Percentiles rank a stretch among this genome's conserved stretches.
These are phyloP conservation scores for Lipomyces yamanashiensis DNA, from an alignment of 805 yeast species.

Conservation along the genomic window DNA sequence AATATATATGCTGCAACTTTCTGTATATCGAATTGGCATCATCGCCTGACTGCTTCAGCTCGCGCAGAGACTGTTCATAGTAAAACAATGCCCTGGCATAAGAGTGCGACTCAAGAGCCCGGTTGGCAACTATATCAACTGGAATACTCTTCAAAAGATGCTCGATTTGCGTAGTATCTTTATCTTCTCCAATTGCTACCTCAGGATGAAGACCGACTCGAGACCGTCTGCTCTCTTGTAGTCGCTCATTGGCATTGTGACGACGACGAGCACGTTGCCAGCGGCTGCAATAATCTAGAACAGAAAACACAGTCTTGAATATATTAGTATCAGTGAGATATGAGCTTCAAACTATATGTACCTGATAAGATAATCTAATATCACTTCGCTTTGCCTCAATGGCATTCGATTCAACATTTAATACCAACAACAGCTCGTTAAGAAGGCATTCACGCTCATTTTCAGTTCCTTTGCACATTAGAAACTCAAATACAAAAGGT, in stretches of 20 bases:
- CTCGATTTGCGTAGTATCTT: slow-evolving; percentile 8
- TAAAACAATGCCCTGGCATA: slow-evolving; percentile 87
- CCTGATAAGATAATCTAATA: slow-evolving; percentile 67
- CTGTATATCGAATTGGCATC: slow-evolving; percentile 40
- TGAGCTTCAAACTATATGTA: not conserved
- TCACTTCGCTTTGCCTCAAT: slow-evolving; percentile 45
- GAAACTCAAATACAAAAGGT: slow-evolving; percentile 74
- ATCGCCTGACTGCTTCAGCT: slow-evolving; percentile 41
- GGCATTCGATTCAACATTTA: slow-evolving; percentile 40
- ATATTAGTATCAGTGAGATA: not conserved
- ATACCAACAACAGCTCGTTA: slow-evolving; percentile 63
- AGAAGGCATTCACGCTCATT: slow-evolving; percentile 53
- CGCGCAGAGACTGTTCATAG: slow-evolving; percentile 73
- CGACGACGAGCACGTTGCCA: slow-evolving; percentile 53
- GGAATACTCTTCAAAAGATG: slow-evolving; percentile 16
- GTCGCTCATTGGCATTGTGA: slow-evolving; percentile 10
- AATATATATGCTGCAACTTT: slow-evolving; percentile 74
- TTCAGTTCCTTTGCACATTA: slow-evolving; percentile 56
- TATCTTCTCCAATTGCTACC: slow-evolving; percentile 13
- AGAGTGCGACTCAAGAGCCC: slow-evolving; percentile 82
- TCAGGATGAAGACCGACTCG: not conserved
- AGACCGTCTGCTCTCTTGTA: slow-evolving; percentile 16
- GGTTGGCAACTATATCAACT: slow-evolving; percentile 64
- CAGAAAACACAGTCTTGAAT: slow-evolving; percentile 61
- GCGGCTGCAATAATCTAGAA: slow-evolving; percentile 80